These are phyloP conservation scores for Evernia prunastri DNA, from an alignment of 495 filamentous ascomycete species.

Conservation along the genomic window DNA sequence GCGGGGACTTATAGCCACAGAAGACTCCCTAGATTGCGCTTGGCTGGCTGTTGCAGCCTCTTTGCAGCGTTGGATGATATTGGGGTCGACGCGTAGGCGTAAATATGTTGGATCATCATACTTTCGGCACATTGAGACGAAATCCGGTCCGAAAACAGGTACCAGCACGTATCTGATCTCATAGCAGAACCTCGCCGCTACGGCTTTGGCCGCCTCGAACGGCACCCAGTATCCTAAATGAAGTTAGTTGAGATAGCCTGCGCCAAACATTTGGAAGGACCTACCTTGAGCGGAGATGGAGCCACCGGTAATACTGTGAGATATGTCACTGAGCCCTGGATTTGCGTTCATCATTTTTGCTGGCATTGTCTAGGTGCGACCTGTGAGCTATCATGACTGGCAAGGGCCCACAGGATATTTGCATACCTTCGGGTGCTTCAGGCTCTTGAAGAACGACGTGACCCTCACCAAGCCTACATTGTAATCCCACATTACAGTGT, in stretches of 20 bases:
- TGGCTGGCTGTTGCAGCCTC: constrained; percentile 47
- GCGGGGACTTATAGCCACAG: constrained; percentile 12
- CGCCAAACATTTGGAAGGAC: constrained; percentile 5
- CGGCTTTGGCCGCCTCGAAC: constrained; percentile 70
- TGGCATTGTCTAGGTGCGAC: constrained; percentile 60
- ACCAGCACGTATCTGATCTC: constrained; percentile 76
- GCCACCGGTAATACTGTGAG: constrained; percentile 91
- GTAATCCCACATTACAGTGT: constrained; percentile 94
- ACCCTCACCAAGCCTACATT: constrained; percentile 91
- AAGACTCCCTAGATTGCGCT: constrained; percentile 22
- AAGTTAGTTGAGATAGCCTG: constrained; percentile 21
- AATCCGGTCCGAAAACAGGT: constrained; percentile 78
- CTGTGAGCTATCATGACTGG: background rate
- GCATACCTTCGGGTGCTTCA: constrained; percentile 73
- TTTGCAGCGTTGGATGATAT: constrained; percentile 51
- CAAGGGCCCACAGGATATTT: background rate
- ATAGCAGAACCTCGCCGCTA: constrained; percentile 83
- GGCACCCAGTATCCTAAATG: constrained; percentile 92
- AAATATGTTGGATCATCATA: constrained; percentile 52
- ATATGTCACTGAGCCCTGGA: constrained; percentile 74
- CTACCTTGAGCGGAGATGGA: constrained; percentile 83
- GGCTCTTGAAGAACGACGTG: constrained; percentile 91
- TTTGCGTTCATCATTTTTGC: constrained; percentile 75
- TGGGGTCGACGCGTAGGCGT: constrained; percentile 60
- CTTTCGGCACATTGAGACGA: constrained; percentile 63